Conservation (phyloP, 2,329 filamentous ascomycete genomes). For the Fusarium napiforme region DNA sequence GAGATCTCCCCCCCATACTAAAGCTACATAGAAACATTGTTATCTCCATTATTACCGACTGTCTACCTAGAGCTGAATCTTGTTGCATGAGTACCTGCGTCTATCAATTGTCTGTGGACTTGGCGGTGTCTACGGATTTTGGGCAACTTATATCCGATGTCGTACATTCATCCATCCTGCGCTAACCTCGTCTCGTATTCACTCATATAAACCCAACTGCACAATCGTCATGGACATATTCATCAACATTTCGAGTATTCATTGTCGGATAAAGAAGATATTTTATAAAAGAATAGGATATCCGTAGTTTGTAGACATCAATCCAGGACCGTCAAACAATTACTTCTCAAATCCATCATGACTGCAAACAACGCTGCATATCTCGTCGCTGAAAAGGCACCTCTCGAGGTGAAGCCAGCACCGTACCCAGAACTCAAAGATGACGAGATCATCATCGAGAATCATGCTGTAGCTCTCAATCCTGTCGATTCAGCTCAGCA, state of each 20-base stretch:
- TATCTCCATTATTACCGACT: not conserved
- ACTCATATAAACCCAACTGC: not conserved
- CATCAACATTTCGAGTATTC: not conserved
- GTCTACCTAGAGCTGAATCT: no score
- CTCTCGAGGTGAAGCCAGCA: not conserved
- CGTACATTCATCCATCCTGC: not conserved
- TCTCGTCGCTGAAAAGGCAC: not conserved
- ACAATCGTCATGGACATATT: constrained; percentile 1
- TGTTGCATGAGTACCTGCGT: not conserved
- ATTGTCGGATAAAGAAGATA: not conserved
- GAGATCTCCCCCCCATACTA: rapidly evolving
- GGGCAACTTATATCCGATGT: constrained; percentile 8
- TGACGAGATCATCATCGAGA: constrained; percentile 9
- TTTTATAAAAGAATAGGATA: not conserved
- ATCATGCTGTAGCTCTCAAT: constrained; percentile 7
- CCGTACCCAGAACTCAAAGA: not conserved
- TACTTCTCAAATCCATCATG: not conserved
- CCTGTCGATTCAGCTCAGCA: constrained; percentile 15
- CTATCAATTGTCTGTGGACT: not conserved
- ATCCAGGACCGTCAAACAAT: not conserved
- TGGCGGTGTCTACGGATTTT: constrained; percentile 9
- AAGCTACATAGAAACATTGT: not conserved
- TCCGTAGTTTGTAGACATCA: rapidly evolving
- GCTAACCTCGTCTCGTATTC: constrained; percentile 21
- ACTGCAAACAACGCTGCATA: constrained; percentile 9